Base-by-base conservation (phyloP, 2,329 filamentous ascomycete genomes). In the Purpureocillium lavendulum region DNA sequence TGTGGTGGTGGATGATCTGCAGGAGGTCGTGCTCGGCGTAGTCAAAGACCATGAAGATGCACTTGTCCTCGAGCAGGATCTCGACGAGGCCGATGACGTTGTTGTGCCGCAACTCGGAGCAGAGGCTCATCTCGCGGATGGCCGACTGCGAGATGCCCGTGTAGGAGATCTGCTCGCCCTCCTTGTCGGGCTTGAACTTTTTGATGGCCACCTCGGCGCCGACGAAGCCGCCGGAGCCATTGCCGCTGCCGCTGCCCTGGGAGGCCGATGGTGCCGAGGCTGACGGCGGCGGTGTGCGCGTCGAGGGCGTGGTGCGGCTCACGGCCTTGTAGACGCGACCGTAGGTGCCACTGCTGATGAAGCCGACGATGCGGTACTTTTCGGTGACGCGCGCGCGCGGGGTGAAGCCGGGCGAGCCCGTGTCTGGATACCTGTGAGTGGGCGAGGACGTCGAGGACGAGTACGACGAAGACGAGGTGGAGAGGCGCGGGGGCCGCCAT, bases 11-110 rank as follows among this genome's bases (percentile, higher is more conserved):
- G 50, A 98, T 96, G 58, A 98, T 97, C 61, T 98, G 92, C 4
- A 98, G 71, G 30, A 98, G 68, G 61, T 98, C 92, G 61, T 98
- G 92, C 63, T 98, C 92, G 49, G 92, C 92, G 60, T 95, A 98
- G 61, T 97, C 92, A 52, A 98, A 97, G 2, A 98, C 89, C 84
- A 98, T 98, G 65, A 89, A 98, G 59, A 98, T 97, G 66, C 89
- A 96, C 67, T 97, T 97, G 62, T 95, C 89, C 65, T 98, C 90
- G 3, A 98, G 73, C 53, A 98, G 95, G 54, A 95, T 97, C 64
- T 98, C 92, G 45, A 90, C 80, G 1, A 96, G 77, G 43, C 84
- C 80, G 49, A 98, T 90, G 28, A 98, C 82, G 58, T 97, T 97
- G 41, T 78, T 70, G 60, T 98, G 88, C 42, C 76, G 80, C 18